Conservation (phyloP, 768 basidiomycete genomes). For the Tricholoma sp. region DNA sequence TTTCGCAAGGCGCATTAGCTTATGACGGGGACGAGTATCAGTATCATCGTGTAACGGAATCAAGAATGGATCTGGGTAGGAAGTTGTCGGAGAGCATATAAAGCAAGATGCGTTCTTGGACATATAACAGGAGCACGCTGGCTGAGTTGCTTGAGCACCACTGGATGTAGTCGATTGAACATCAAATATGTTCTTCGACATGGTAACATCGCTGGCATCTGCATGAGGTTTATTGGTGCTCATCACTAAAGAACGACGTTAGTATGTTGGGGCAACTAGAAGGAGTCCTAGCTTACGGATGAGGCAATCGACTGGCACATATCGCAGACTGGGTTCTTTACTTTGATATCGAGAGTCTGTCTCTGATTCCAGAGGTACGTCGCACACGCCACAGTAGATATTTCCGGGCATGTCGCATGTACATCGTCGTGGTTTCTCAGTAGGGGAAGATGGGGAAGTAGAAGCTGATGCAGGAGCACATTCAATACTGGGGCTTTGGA, state of each 20-base stretch:
- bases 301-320: neutral
- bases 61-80: no score
- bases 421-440: neutral
- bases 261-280: neutral
- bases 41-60: neutral
- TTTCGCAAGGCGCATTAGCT: neutral
- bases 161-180: no score
- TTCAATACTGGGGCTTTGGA: neutral
- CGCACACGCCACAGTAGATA: neutral
- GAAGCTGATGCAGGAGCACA: no score
- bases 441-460: no score
- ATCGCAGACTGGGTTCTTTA: neutral
- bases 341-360: neutral
- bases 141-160: no score
- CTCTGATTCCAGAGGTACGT: neutral
- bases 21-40: no score
- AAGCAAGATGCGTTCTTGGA: no score
- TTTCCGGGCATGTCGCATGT: neutral
- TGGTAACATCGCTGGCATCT: neutral
- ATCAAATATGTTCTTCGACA: neutral
- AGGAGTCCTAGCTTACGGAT: neutral
- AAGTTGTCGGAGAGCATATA: no score
- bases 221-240: neutral
- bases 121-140: no score
- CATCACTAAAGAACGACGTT: neutral